Percentiles rank a stretch among this genome's conserved stretches.
These are phyloP conservation scores for Myxozyma vanderwaltii DNA, from an alignment of 805 yeast genomes.

Conservation along the genomic window DNA sequence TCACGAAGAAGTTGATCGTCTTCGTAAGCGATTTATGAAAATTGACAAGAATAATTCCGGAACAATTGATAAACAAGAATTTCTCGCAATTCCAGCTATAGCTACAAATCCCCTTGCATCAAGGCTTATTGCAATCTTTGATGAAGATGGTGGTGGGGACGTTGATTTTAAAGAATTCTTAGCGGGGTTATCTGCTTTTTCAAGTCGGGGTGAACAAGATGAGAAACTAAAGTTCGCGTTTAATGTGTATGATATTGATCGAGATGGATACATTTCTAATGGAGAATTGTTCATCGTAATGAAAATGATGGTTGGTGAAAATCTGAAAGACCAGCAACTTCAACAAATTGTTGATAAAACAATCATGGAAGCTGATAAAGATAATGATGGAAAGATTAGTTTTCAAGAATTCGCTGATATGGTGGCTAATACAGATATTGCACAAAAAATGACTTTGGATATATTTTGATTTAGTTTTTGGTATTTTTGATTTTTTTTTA, in stretches of 20 bases:
- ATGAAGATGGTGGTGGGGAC: conserved; percentile 87
- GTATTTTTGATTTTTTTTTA: background rate
- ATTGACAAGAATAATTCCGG: conserved; percentile 92
- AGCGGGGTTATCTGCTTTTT: conserved; percentile 80
- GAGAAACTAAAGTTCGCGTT: conserved; percentile 89
- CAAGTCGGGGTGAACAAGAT: conserved; percentile 75
- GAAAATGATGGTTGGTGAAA: conserved; percentile 96
- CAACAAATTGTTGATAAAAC: conserved; percentile 96
- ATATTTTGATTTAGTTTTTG: conserved; percentile 27
- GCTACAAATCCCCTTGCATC: conserved; percentile 85
- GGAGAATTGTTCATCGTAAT: conserved; percentile 91
- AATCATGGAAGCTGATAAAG: conserved; percentile 85
- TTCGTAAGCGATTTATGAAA: conserved; percentile 92
- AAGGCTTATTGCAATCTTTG: conserved; percentile 91
- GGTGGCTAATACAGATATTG: conserved; percentile 42
- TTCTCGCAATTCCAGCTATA: conserved; percentile 89
- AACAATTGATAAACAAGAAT: conserved; percentile 86
- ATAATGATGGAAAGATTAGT: conserved; percentile 81
- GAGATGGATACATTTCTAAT: conserved; percentile 91
- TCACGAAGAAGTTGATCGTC: conserved; percentile 85
- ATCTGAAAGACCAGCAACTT: conserved; percentile 78
- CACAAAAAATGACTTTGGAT: conserved; percentile 39
- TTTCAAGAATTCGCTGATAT: conserved; percentile 78
- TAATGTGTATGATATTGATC: conserved; percentile 90
- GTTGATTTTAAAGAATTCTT: conserved; percentile 96